A percentile compares a stretch with the other conserved stretches of the same genome.
phyloP scores from a whole-genome alignment of 148 eudicot species.

The Cornus florida region DNA sequence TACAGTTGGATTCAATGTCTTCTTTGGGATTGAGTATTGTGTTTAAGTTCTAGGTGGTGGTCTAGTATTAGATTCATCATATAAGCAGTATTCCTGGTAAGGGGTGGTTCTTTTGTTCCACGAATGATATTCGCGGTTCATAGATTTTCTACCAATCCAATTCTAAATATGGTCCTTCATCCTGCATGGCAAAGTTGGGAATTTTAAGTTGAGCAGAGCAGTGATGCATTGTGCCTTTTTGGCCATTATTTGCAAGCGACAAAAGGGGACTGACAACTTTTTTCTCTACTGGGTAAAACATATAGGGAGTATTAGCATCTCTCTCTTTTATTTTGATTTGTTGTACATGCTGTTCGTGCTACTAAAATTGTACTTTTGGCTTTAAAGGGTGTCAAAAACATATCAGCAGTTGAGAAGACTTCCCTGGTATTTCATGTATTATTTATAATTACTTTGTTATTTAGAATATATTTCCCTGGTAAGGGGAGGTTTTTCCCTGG shows the following conservation, averaged over 20 bases:
- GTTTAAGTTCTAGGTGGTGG: conserved; percentile 36
- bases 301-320: conserved; percentile 62
- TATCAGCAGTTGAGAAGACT: conserved; percentile 68
- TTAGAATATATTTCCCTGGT: conserved; percentile 65
- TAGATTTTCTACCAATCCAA: conserved; percentile 21
- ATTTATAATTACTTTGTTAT: conserved; percentile 24
- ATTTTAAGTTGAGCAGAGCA: conserved; percentile 46
- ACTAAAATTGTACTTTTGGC: conserved; percentile 60
- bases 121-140: conserved; percentile 1
- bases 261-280: conserved; percentile 42
- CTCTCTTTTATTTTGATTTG: conserved; percentile 46
- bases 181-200: conserved; percentile 41
- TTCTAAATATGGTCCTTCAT: conserved; percentile 41
- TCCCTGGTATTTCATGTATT: conserved; percentile 63
- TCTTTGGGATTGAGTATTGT: conserved; percentile 24
- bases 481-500: conserved; percentile 86
- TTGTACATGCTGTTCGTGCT: conserved; percentile 45
- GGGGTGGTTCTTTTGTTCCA: conserved; percentile 1
- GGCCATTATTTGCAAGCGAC: conserved; percentile 42
- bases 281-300: conserved; percentile 66
- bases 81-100: conserved; percentile 33
- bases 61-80: conserved; percentile 24
- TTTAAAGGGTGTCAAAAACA: conserved; percentile 61
- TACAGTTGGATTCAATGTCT: conserved; percentile 12
- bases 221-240: conserved; percentile 42